phyloP scores from a whole-genome alignment of 2,329 filamentous ascomycete genomes.

The Pseudohalonectria lignicola region DNA sequence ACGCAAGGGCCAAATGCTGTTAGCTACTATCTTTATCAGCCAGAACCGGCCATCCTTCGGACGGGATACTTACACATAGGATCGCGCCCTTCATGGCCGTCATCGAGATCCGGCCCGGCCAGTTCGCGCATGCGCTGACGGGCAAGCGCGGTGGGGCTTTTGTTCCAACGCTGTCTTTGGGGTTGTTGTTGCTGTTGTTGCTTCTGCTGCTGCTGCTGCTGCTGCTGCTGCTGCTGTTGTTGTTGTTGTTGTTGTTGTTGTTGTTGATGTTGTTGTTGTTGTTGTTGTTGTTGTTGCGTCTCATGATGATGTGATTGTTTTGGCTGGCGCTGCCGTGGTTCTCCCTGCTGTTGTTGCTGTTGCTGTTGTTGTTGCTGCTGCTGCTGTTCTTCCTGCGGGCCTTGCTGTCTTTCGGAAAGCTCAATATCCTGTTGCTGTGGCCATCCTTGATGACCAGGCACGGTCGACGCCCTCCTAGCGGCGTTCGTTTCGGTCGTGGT shows the following conservation, averaged over 20 bases:
- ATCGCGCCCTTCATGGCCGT: slow-evolving; percentile 6
- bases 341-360: slow-evolving; percentile 1
- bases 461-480: too few relatives aligned
- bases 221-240: not conserved
- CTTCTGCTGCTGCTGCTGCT: too few relatives aligned
- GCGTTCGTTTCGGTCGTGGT: too few relatives aligned
- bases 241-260: not conserved
- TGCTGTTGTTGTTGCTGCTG: not conserved
- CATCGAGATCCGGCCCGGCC: slow-evolving; percentile 12
- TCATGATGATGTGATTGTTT: too few relatives aligned
- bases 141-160: slow-evolving; percentile 6
- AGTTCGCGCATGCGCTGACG: slow-evolving; percentile 17
- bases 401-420: too few relatives aligned
- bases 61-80: slow-evolving; percentile 12
- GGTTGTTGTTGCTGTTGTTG: not conserved
- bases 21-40: too few relatives aligned
- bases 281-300: too few relatives aligned
- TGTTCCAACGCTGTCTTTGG: not conserved
- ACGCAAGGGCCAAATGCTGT: not conserved
- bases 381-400: not conserved
- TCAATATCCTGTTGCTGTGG: too few relatives aligned
- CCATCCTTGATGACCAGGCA: too few relatives aligned
- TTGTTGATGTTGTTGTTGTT: too few relatives aligned
- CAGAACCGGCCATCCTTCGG: too few relatives aligned
- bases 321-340: too few relatives aligned